Evolutionary conservation across 2,329 filamentous ascomycete genomes (phyloP), one percentile per base, ranked within the genome.

Genomic region (Pestalotiopsis sp.): DNA sequence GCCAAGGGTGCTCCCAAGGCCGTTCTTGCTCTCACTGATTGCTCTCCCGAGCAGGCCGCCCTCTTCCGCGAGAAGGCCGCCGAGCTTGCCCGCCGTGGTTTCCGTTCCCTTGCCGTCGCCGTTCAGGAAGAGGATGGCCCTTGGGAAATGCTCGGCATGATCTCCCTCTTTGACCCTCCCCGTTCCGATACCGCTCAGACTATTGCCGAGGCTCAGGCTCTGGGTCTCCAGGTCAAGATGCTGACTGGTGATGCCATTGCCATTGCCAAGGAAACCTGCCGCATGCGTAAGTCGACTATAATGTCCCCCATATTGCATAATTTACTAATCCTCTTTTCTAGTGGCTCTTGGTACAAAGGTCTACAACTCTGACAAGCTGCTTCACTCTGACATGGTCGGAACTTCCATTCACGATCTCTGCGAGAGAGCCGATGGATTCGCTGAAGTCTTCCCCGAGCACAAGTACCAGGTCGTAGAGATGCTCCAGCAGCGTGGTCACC

Each of bases 391-490:
- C 84, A 88, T 92, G 70, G 85, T 87, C 70, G 89, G 89, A 73
- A 87, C 89, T 71, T 88, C 88, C 71, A 88, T 91, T 81, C 88
- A 92, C 82, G 90, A 92, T 77, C 86, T 92, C 52, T 90, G 88
- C 89, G 88, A 93, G 83, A 87, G 89, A 74, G 89, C 89, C 69
- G 89, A 92, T 75, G 89, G 89, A 80, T 92, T 91, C 80, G 89
- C 89, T 72, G 89, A 92, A 80, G 89, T 92, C 68, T 92, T 91
- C 85, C 89, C 89, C 71, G 89, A 92, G 82, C 89, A 92, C 85
- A 92, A 92, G 82, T 91, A 91, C 83, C 88, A 91, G 82, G 89
- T 92, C 80, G 89, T 92, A 75, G 89, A 91, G 80, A 91, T 91
- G 89, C 82, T 92, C 68, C 90, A 92, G 81, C 89, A 91, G 80